A percentile compares a stretch with the other conserved stretches of the same genome.
Conservation (phyloP, 495 filamentous ascomycete genomes). For the Chaetomium cochliodes region DNA sequence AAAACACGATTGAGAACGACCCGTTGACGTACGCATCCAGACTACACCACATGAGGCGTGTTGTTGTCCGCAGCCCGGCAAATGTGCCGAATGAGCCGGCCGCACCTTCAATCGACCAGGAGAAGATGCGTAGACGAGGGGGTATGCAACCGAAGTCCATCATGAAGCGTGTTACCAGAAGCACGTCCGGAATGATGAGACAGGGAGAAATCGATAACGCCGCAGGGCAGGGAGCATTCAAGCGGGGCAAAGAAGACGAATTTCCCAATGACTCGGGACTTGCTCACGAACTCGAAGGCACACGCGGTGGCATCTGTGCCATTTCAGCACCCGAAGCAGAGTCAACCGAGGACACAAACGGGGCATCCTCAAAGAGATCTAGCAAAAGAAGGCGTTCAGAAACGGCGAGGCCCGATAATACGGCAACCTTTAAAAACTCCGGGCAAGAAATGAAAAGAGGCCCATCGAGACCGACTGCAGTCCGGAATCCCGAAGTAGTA, state of each 20-base stretch:
- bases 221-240: slow-evolving; percentile 13
- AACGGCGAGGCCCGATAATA: neutral
- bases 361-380: neutral
- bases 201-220: neutral
- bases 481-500: neutral
- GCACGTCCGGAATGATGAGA: slow-evolving; percentile 16
- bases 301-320: neutral
- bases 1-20: neutral
- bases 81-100: slow-evolving; percentile 26
- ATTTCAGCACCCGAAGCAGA: neutral
- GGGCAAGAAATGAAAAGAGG: neutral
- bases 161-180: slow-evolving; percentile 38
- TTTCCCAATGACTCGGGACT: neutral
- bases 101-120: slow-evolving; percentile 41
- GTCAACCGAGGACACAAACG: neutral
- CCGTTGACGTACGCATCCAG: neutral
- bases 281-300: neutral
- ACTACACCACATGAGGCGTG: slow-evolving; percentile 33
- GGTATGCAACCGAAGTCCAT: slow-evolving; percentile 37
- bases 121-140: slow-evolving; percentile 39
- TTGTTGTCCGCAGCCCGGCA: slow-evolving; percentile 41
- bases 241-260: slow-evolving; percentile 1
- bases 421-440: neutral
- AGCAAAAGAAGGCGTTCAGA: slow-evolving; percentile 21
- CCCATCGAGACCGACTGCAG: neutral